Percentiles rank a stretch among this genome's conserved stretches.
Conservation (phyloP, 257 asterid species). For the Gynochthodes officinalis region DNA sequence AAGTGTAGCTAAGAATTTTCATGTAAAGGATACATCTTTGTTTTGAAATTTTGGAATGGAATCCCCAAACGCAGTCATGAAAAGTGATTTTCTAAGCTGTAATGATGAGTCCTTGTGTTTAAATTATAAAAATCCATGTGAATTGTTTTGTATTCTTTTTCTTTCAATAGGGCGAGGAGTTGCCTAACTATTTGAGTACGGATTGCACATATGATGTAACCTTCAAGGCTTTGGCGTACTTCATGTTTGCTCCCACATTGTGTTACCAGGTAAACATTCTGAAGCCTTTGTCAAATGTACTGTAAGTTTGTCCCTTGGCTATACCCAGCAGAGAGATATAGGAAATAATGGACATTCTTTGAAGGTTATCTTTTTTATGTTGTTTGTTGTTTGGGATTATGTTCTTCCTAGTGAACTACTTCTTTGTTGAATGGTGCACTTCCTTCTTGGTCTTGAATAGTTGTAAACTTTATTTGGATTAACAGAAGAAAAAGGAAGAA, state of each 20-base stretch:
- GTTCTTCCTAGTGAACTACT: conserved; percentile 7
- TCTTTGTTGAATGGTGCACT: background rate
- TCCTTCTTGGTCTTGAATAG: background rate
- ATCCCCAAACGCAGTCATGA: background rate
- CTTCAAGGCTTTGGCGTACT: conserved; percentile 78
- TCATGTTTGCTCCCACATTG: conserved; percentile 93
- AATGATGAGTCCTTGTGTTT: background rate
- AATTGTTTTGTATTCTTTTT: conserved; percentile 8
- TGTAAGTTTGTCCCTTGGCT: background rate
- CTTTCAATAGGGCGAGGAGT: conserved; percentile 50
- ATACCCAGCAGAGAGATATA: background rate
- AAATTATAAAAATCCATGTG: background rate
- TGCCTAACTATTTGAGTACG: conserved; percentile 49
- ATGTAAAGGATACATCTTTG: background rate
- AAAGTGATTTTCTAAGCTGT: background rate
- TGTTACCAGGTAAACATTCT: conserved; percentile 79
- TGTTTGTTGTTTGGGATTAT: background rate
- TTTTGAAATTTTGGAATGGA: background rate
- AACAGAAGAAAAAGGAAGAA: background rate
- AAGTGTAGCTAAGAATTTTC: background rate
- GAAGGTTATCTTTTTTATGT: background rate
- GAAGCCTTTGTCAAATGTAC: background rate
- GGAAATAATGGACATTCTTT: background rate
- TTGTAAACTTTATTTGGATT: background rate
- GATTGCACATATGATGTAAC: conserved; percentile 55